phyloP scores from a whole-genome alignment of 306 rosid genomes.

The Glycine tomentella region DNA sequence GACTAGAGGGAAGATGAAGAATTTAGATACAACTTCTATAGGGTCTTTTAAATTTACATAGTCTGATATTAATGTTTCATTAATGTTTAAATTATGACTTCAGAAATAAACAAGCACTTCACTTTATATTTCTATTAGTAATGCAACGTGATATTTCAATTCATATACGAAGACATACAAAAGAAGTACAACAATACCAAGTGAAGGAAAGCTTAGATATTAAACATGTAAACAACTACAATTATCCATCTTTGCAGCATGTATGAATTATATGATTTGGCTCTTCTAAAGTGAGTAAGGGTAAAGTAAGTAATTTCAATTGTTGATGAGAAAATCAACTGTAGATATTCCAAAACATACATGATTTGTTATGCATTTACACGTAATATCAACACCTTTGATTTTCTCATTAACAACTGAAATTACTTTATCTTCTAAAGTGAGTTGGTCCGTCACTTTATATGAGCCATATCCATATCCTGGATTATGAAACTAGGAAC shows the following conservation, averaged over 20 bases:
- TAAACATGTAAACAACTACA: conserved; percentile 19
- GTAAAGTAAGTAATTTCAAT: too few species aligned
- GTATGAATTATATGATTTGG: neutral
- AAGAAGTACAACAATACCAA: neutral
- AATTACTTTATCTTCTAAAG: too few species aligned
- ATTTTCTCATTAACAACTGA: too few species aligned
- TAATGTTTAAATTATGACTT: neutral
- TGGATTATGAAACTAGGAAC: neutral
- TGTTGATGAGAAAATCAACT: too few species aligned
- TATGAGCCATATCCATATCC: too few species aligned
- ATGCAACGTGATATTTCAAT: conserved; percentile 33
- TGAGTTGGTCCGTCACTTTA: too few species aligned
- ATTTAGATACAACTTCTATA: neutral
- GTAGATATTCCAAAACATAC: too few species aligned
- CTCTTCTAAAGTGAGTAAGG: too few species aligned
- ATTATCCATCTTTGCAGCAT: neutral
- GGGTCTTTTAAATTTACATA: neutral
- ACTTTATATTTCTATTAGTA: conserved; percentile 6
- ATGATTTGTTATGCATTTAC: too few species aligned
- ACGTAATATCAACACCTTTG: too few species aligned
- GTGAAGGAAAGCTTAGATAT: conserved; percentile 9
- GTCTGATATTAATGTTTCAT: neutral
- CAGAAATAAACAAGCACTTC: conserved; percentile 3
- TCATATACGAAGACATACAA: neutral
- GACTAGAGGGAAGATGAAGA: neutral